Evolutionary conservation across 768 basidiomycete species (phyloP), one percentile per base, ranked within the genome.

Genomic region (Tephrocybe sp.): DNA sequence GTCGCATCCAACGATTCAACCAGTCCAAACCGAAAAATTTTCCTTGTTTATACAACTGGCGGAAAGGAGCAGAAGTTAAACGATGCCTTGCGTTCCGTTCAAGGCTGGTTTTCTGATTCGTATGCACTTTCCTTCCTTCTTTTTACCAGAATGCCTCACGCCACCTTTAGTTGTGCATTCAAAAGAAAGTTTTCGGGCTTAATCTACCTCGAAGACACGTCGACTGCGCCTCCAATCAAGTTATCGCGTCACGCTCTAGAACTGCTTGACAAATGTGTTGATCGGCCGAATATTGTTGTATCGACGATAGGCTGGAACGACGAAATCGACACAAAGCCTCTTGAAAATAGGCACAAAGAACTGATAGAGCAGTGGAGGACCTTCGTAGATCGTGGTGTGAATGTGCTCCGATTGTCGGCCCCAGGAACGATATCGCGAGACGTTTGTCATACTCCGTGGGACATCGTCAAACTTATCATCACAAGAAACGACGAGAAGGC

Each of bases 301-400:
- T 50, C 43, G 22, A 49, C 47, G n/a, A 45, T 19, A 13, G 54
- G 51, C 16, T 56, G 50, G 50, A 42, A 52, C 11, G 51, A 49
- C n/a, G 41, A 38, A 9, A 19, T 9, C 1, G 16, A 32, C 15
- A 16, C 25, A 16, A 36, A 19, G 6, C 26, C 35, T 32, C 19
- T 42, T 24, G 54, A 52, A 44, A 34, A n/a, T 9, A 32, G 47
- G 1, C 51, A 56, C 21, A 49, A 40, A 12, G 54, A 52, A 36
- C 25, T 52, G 31, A 37, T 40, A 16, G 54, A 52, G 5, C 47
- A 37, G 16, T 56, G 54, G 54, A 49, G 44, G 43, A 9, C 43
- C 15, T 56, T 52, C 19, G 44, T 45, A 25, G 50, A 49, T 11
- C 54, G 54, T 27, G 54, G 54, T 18, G 54, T 52, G 3, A 49